Conservation (phyloP, 2,329 filamentous ascomycete species). For the Fusarium camptoceras region DNA sequence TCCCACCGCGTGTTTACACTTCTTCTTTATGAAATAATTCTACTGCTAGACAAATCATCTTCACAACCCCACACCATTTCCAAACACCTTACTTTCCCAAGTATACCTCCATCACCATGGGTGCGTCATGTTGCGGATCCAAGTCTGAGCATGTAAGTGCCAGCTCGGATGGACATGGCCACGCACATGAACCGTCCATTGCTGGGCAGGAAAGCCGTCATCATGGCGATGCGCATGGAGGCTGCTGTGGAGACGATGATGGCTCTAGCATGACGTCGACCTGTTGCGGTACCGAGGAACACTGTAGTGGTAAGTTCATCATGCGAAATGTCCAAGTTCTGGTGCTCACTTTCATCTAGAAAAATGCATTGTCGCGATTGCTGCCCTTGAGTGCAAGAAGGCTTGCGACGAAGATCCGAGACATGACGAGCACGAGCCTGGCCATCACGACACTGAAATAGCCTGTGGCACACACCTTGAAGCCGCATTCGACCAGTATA, state of each 20-base stretch:
- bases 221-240: not conserved
- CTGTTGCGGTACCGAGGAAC: slow-evolving; percentile 14
- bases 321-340: fast-evolving
- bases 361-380: slow-evolving; percentile 23
- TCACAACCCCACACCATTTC: not conserved
- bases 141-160: not conserved
- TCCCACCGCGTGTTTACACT: not conserved
- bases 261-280: not conserved
- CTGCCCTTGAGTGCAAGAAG: slow-evolving; percentile 28
- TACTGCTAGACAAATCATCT: not conserved
- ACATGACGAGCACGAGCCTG: slow-evolving; percentile 13
- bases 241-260: slow-evolving; percentile 2
- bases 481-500: slow-evolving; percentile 52
- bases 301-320: not conserved
- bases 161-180: not conserved
- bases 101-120: not conserved
- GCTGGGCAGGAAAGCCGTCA: fast-evolving
- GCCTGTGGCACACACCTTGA: slow-evolving; percentile 51
- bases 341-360: not conserved
- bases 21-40: not conserved
- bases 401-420: slow-evolving; percentile 9
- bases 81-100: fast-evolving
- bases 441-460: slow-evolving; percentile 7
- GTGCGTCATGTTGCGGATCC: slow-evolving; percentile 8
- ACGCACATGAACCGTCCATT: fast-evolving